Evolutionary conservation across 2,329 filamentous ascomycete species (phyloP).

Genomic region (Raffaelea deltoideospora): DNA sequence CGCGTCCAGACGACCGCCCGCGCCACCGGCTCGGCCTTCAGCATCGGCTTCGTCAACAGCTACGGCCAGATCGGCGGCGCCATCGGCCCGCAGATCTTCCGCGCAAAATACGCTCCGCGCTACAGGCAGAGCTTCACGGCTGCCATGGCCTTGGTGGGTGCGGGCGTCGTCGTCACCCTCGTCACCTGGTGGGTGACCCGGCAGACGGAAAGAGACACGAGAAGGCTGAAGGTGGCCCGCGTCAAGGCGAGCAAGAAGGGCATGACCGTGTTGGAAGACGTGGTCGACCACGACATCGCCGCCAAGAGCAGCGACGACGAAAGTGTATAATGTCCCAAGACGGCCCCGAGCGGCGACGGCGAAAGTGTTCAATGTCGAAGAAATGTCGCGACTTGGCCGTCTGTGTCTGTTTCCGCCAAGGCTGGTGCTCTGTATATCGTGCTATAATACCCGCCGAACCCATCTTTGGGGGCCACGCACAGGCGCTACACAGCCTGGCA

Average conservation of each 20-base stretch:
- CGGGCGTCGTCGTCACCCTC: slow-evolving; percentile 2
- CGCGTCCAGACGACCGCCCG: slow-evolving; percentile 5
- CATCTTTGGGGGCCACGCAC: too few species aligned
- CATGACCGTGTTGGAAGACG: slow-evolving; percentile 6
- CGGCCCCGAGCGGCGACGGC: too few species aligned
- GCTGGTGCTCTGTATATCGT: too few species aligned
- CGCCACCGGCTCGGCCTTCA: slow-evolving; percentile 7
- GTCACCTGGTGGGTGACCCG: slow-evolving; percentile 7
- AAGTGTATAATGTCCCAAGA: not conserved
- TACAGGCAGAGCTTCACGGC: slow-evolving; percentile 6
- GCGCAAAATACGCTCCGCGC: slow-evolving; percentile 5
- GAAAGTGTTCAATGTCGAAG: too few species aligned
- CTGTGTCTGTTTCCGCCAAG: too few species aligned
- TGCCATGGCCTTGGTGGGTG: slow-evolving; percentile 5
- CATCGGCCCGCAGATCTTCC: slow-evolving; percentile 8
- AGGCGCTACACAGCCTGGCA: not conserved
- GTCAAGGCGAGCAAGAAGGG: slow-evolving; percentile 4
- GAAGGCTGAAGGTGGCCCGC: slow-evolving; percentile 4
- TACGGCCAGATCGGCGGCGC: slow-evolving; percentile 10
- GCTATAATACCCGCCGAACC: too few species aligned
- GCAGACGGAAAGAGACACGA: slow-evolving; percentile 5
- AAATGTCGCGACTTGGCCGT: too few species aligned
- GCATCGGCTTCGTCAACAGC: slow-evolving; percentile 9
- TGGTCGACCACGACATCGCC: slow-evolving; percentile 5
- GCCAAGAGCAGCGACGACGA: slow-evolving; percentile 2